Base-by-base conservation (phyloP, 2,329 filamentous ascomycete genomes). In the Fusarium ramigenum region DNA sequence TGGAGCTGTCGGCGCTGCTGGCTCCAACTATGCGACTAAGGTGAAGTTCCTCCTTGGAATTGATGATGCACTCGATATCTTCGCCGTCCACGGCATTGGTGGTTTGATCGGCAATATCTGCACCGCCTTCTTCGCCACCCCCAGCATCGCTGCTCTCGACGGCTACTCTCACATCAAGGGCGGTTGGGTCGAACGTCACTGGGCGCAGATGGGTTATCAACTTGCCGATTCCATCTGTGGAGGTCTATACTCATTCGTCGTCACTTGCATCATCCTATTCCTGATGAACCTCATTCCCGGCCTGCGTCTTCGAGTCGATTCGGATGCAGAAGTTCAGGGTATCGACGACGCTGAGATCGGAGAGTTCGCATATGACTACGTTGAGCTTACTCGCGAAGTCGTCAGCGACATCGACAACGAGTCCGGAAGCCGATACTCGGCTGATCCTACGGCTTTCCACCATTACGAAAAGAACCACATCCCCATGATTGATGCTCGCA, bases 291-390 rank as follows among this genome's bases (percentile, higher is more conserved):
- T 94, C 73, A 87, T 96, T 32, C 93, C 94, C 1, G 92, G 92
- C 18, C 85, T 97, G 43, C 89, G 89, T 64, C 90, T 97, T 49
- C 93, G 94, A 56, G 92, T 91, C 1, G 87, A 85, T 19, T 92
- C 94, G 75, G 92, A 96, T 72, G 92, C 93, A 42, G 94, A 97
- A 82, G 91, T 95, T 58, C 85, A 94, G 46, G 94, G 94, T 74
- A 95, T 97, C 68, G 94, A 97, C 78, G 95, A 97, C 78, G 91
- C 93, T 30, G 94, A 97, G 83, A 93, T 97, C 78, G 95, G 95
- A 80, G 95, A 97, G 84, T 97, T 96, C 80, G 95, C 94, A n/a
- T 97, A 97, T 81, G 95, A 97, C 82, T 97, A 97, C 77, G 93
- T 97, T 74, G 94, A 97, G 86, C 86, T 96, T 73, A 92, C 89